These are phyloP conservation scores for Candida sanyiensis DNA, from an alignment of 805 yeast species.

Conservation along the genomic window DNA sequence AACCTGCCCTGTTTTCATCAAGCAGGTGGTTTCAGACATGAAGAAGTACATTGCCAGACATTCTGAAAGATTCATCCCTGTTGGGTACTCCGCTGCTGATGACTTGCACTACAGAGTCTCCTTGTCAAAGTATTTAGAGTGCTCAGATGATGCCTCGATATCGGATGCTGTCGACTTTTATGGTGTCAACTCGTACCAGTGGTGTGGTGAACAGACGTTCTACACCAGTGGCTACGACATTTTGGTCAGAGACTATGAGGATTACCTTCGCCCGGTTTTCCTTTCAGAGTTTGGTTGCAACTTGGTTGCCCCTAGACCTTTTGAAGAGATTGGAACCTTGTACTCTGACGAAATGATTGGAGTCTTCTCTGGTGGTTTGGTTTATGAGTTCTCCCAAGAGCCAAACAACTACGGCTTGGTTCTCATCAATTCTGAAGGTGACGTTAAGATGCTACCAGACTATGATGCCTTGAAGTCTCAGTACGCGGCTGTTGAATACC, in stretches of 20 bases:
- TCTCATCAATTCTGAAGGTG: slow-evolving; percentile 38
- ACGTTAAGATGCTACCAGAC: slow-evolving; percentile 53
- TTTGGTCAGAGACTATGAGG: slow-evolving; percentile 65
- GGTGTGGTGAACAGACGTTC: slow-evolving; percentile 93
- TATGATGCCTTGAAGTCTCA: slow-evolving; percentile 47
- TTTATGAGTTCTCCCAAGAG: slow-evolving; percentile 85
- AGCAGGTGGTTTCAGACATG: slow-evolving; percentile 76
- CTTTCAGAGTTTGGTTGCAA: slow-evolving; percentile 93
- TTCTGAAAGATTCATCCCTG: slow-evolving; percentile 66
- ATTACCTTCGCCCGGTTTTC: slow-evolving; percentile 71
- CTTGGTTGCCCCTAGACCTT: slow-evolving; percentile 67
- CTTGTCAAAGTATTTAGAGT: slow-evolving; percentile 73
- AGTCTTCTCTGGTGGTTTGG: slow-evolving; percentile 85
- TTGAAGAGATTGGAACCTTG: slow-evolving; percentile 68
- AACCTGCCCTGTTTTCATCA: slow-evolving; percentile 67
- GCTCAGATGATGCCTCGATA: slow-evolving; percentile 44
- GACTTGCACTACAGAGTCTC: slow-evolving; percentile 73
- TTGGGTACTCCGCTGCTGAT: slow-evolving; percentile 96
- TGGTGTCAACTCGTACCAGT: slow-evolving; percentile 91
- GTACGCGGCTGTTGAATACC: slow-evolving; percentile 32
- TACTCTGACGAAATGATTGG: slow-evolving; percentile 68
- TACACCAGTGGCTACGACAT: slow-evolving; percentile 67
- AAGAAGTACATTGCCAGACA: slow-evolving; percentile 60
- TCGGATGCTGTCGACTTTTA: slow-evolving; percentile 72
- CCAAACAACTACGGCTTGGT: slow-evolving; percentile 80